Evolutionary conservation across 768 basidiomycete species (phyloP).

Genomic region (Hebeloma cylindrosporum): DNA sequence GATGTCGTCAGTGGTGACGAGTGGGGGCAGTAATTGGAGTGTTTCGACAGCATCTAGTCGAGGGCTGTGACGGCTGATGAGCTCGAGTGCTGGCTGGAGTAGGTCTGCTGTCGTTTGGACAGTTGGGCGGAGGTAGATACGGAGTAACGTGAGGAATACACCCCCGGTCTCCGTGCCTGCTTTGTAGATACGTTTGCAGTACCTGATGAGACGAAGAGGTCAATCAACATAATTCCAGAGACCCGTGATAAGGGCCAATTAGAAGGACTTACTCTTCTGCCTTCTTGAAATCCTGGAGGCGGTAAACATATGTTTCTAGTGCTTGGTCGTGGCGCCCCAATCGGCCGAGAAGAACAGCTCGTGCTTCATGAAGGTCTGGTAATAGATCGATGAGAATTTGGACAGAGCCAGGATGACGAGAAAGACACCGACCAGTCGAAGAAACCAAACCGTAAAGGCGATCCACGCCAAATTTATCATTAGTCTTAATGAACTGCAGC

Average conservation of each 20-base stretch:
- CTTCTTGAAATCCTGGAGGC: conserved; percentile 76
- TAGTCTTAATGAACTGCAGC: conserved; percentile 71
- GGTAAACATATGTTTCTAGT: conserved; percentile 92
- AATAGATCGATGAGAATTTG: background rate
- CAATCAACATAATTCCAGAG: background rate
- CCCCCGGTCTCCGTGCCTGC: conserved; percentile 51
- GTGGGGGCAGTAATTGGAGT: conserved; percentile 83
- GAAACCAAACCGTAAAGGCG: conserved; percentile 81
- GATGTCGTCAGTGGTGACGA: conserved; percentile 83
- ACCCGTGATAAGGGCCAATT: background rate
- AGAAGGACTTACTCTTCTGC: conserved; percentile 78
- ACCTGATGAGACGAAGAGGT: conserved; percentile 45
- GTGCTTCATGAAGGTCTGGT: conserved; percentile 84
- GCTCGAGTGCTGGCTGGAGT: conserved; percentile 79
- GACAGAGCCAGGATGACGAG: background rate
- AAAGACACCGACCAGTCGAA: conserved; percentile 61
- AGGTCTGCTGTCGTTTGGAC: conserved; percentile 52
- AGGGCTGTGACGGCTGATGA: conserved; percentile 82
- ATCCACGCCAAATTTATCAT: conserved; percentile 71
- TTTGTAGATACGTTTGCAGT: conserved; percentile 84
- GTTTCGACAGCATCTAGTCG: conserved; percentile 82
- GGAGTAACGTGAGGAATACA: conserved; percentile 83
- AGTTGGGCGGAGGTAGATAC: conserved; percentile 82
- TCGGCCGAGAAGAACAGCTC: conserved; percentile 87
- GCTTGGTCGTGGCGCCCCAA: conserved; percentile 92